These are phyloP conservation scores for Cladochytrium replicatum DNA, from an alignment of 192 early-diverging fungal genomes.

Conservation along the genomic window DNA sequence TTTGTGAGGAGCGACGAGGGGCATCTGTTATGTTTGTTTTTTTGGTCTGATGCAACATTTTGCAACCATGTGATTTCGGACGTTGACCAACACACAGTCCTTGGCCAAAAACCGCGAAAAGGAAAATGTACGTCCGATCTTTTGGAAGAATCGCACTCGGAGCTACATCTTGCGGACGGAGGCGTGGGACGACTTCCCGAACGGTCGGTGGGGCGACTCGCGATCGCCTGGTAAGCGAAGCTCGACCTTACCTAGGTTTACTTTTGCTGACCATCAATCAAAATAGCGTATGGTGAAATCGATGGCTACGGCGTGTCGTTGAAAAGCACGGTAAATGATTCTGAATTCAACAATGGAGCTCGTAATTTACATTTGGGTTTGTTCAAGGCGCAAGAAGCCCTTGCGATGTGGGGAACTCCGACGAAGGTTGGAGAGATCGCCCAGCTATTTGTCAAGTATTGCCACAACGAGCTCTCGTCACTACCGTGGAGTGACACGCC, in stretches of 20 bases:
- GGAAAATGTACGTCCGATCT: slow-evolving; percentile 97
- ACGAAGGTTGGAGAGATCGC: slow-evolving; percentile 54
- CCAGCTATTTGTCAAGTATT: slow-evolving; percentile 73
- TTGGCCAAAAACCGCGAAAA: slow-evolving; percentile 76
- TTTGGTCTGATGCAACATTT: too few relatives aligned
- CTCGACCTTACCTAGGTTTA: neutral
- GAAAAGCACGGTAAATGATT: slow-evolving; percentile 42
- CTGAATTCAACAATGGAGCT: neutral
- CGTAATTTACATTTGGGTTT: neutral
- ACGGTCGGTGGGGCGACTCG: slow-evolving; percentile 96
- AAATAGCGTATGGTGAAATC: slow-evolving; percentile 38
- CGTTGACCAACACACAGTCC: too few relatives aligned
- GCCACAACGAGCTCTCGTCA: slow-evolving; percentile 60
- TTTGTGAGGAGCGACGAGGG: too few relatives aligned
- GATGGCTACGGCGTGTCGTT: slow-evolving; percentile 75
- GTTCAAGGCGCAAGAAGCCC: slow-evolving; percentile 44
- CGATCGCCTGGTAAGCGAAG: slow-evolving; percentile 74
- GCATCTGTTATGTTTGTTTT: too few relatives aligned
- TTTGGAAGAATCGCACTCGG: slow-evolving; percentile 91
- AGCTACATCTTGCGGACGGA: slow-evolving; percentile 86
- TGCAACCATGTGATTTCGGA: too few relatives aligned
- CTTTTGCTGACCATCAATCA: neutral
- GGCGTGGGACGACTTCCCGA: slow-evolving; percentile 95
- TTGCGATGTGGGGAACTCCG: slow-evolving; percentile 76
- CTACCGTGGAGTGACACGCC: slow-evolving; percentile 89